Percentiles rank a stretch among this genome's conserved stretches.
Conservation (phyloP, 2,329 filamentous ascomycete species). For the Didymella sp. region DNA sequence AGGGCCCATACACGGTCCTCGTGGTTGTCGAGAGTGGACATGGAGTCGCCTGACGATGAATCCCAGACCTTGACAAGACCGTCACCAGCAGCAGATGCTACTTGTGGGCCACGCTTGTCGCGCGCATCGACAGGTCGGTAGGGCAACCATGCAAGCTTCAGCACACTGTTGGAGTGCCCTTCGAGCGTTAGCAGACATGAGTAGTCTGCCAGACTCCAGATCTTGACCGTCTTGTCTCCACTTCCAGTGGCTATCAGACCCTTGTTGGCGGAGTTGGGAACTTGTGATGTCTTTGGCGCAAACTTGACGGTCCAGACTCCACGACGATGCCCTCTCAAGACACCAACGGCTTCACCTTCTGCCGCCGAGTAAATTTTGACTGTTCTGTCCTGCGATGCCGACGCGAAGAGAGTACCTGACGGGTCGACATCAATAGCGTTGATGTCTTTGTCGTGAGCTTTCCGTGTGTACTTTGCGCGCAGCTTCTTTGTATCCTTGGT, state of each 20-base stretch:
- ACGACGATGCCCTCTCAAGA: conserved; percentile 88
- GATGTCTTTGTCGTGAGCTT: conserved; percentile 98
- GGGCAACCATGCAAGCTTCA: conserved; percentile 90
- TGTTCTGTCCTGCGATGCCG: conserved; percentile 93
- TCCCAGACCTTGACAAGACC: conserved; percentile 98
- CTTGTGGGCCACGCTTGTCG: conserved; percentile 68
- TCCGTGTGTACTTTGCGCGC: conserved; percentile 81
- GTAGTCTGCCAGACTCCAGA: conserved; percentile 94
- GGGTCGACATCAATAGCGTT: conserved; percentile 88
- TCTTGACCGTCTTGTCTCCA: conserved; percentile 93
- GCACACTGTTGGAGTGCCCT: conserved; percentile 92
- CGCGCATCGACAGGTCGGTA: conserved; percentile 50
- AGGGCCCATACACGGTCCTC: conserved; percentile 95
- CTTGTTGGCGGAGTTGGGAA: conserved; percentile 66
- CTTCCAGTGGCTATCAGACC: conserved; percentile 88
- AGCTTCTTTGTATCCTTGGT: conserved; percentile 58
- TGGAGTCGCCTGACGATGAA: conserved; percentile 80
- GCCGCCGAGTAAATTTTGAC: conserved; percentile 96
- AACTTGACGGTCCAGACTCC: conserved; percentile 97
- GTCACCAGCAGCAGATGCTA: conserved; percentile 90
- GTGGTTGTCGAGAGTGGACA: conserved; percentile 94
- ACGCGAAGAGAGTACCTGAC: conserved; percentile 82
- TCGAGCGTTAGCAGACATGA: conserved; percentile 93
- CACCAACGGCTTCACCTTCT: conserved; percentile 88
- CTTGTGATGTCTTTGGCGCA: conserved; percentile 76